These are phyloP conservation scores for Fusarium agapanthi DNA, from an alignment of 2,329 filamentous ascomycete species.

Conservation along the genomic window DNA sequence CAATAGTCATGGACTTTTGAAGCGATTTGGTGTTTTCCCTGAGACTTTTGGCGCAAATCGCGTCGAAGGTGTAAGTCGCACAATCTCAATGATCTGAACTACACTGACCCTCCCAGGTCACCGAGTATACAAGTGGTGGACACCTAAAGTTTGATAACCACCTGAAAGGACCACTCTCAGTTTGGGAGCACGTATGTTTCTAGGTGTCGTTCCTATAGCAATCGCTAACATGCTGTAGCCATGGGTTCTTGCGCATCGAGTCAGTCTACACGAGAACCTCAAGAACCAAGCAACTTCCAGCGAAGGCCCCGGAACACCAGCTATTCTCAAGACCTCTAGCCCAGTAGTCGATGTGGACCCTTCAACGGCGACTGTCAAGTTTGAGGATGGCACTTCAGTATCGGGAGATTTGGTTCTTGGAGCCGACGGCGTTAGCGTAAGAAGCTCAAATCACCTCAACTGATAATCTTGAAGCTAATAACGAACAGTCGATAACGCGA, in stretches of 20 bases:
- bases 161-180: slow-evolving; percentile 46
- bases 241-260: slow-evolving; percentile 61
- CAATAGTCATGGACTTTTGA: slow-evolving; percentile 67
- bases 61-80: slow-evolving; percentile 38
- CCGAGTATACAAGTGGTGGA: slow-evolving; percentile 51
- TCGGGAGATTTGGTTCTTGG: slow-evolving; percentile 61
- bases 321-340: slow-evolving; percentile 51
- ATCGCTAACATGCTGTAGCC: slow-evolving; percentile 2
- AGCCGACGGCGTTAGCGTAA: slow-evolving; percentile 62
- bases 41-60: slow-evolving; percentile 52
- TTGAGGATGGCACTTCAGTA: slow-evolving; percentile 55
- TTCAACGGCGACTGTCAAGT: slow-evolving; percentile 50
- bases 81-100: accelerated
- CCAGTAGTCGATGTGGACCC: slow-evolving; percentile 56
- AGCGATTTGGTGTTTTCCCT: slow-evolving; percentile 49
- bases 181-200: slow-evolving; percentile 54
- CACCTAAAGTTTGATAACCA: slow-evolving; percentile 48
- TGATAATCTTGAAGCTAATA: not conserved
- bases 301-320: slow-evolving; percentile 49
- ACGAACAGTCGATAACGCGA: slow-evolving; percentile 33
- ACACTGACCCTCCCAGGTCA: slow-evolving; percentile 25
- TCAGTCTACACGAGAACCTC: slow-evolving; percentile 59
- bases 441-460: not conserved
- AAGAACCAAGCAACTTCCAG: slow-evolving; percentile 53
- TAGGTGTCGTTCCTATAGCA: accelerated